Percentiles rank a stretch among this genome's conserved stretches.
Evolutionary conservation across 345 rosid genomes (phyloP).

Genomic region (Eucalyptus paniculata): DNA sequence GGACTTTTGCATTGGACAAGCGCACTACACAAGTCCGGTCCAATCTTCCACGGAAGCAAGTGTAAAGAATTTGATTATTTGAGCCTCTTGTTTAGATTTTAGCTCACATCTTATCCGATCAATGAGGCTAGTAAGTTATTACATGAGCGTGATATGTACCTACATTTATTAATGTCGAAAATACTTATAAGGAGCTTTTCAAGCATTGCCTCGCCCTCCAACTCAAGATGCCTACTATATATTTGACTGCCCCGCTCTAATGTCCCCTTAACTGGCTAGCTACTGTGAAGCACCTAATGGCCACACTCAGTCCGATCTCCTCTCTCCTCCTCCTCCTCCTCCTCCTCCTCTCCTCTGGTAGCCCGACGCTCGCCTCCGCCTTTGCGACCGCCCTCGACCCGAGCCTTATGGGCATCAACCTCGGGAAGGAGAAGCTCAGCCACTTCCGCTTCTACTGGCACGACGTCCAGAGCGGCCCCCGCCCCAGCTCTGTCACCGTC

Average conservation of each 20-base stretch:
- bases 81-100: background rate
- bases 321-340: background rate
- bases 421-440: constrained; percentile 41
- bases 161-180: background rate
- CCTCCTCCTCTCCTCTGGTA: background rate
- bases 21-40: background rate
- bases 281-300: background rate
- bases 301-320: background rate
- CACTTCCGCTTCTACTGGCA: constrained; percentile 64
- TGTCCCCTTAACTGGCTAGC: background rate
- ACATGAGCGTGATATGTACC: background rate
- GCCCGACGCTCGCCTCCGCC: background rate
- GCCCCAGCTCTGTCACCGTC: constrained; percentile 33
- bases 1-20: background rate
- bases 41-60: background rate
- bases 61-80: background rate
- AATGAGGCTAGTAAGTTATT: background rate
- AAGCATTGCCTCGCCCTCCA: background rate
- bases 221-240: background rate
- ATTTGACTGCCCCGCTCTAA: background rate
- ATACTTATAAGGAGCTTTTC: background rate
- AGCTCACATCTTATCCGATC: fast-evolving
- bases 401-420: background rate
- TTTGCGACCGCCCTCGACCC: background rate
- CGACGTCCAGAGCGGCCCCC: constrained; percentile 30